Evolutionary conservation across 768 basidiomycete species (phyloP).

Genomic region (Leccinum fibrillosum): DNA sequence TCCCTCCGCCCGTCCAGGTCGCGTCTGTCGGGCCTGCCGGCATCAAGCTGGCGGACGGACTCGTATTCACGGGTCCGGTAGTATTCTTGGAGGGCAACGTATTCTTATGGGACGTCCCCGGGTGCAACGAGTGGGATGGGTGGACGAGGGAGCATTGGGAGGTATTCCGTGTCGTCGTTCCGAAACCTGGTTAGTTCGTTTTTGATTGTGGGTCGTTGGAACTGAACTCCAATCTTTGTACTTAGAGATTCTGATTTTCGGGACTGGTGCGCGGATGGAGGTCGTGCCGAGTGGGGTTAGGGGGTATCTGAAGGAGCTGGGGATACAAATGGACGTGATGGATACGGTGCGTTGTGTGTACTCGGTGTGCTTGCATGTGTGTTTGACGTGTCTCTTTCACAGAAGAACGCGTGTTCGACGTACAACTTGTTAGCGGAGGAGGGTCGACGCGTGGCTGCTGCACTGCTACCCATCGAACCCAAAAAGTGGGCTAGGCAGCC

Average conservation of each 20-base stretch:
- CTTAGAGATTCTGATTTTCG: slow-evolving; percentile 67
- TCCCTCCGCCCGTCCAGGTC: slow-evolving; percentile 69
- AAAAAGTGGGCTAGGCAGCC: slow-evolving; percentile 45
- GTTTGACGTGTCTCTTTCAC: not conserved
- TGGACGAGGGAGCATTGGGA: slow-evolving; percentile 77
- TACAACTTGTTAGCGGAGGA: slow-evolving; percentile 94
- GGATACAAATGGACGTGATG: slow-evolving; percentile 88
- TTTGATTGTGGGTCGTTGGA: not conserved
- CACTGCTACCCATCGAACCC: slow-evolving; percentile 67
- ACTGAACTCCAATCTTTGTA: not conserved
- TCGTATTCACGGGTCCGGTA: slow-evolving; percentile 71
- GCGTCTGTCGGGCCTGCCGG: slow-evolving; percentile 59
- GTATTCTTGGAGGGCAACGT: slow-evolving; percentile 86
- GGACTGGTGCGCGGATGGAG: slow-evolving; percentile 72
- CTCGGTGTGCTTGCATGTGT: not conserved
- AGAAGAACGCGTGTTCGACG: slow-evolving; percentile 93
- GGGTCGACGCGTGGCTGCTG: slow-evolving; percentile 88
- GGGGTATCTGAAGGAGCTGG: slow-evolving; percentile 65
- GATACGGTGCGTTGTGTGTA: slow-evolving; percentile 55
- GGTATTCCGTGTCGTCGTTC: slow-evolving; percentile 77
- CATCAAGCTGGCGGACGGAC: slow-evolving; percentile 73
- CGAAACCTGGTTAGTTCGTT: slow-evolving; percentile 67
- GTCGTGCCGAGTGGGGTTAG: slow-evolving; percentile 69
- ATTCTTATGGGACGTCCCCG: slow-evolving; percentile 85
- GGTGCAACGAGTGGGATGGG: slow-evolving; percentile 48